Evolutionary conservation across 2,329 filamentous ascomycete genomes (phyloP).

Genomic region (Neonectria hederae): DNA sequence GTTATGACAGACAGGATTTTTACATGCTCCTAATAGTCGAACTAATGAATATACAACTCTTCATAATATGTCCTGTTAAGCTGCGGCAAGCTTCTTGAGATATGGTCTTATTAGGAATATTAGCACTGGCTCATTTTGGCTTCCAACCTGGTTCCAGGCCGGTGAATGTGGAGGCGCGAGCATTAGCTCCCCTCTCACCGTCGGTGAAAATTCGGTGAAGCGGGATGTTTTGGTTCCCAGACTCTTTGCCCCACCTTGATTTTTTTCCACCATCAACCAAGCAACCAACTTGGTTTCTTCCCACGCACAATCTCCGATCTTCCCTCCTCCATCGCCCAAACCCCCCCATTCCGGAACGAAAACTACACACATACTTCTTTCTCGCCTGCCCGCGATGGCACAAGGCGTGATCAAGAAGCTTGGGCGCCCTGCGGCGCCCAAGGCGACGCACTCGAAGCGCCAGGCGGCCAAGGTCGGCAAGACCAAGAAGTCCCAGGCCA

Average conservation of each 20-base stretch:
- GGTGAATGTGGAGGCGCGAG: not conserved
- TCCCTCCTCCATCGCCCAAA: slow-evolving; percentile 4
- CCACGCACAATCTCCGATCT: slow-evolving; percentile 45
- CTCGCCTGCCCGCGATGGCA: slow-evolving; percentile 53
- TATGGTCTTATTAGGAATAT: not conserved
- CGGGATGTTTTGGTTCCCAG: slow-evolving; percentile 5
- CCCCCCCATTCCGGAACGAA: not conserved
- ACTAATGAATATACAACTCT: slow-evolving; percentile 12
- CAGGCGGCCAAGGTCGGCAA: slow-evolving; percentile 60
- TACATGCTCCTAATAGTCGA: slow-evolving; percentile 1
- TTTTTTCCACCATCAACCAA: slow-evolving; percentile 28
- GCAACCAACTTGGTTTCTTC: slow-evolving; percentile 54
- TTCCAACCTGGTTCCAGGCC: too few relatives aligned
- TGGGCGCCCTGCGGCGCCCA: slow-evolving; percentile 51
- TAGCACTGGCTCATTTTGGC: too few relatives aligned
- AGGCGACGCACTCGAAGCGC: slow-evolving; percentile 53
- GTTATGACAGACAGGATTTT: slow-evolving; percentile 24
- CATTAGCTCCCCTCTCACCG: not conserved
- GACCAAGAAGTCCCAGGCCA: slow-evolving; percentile 56
- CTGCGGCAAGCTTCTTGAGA: not conserved
- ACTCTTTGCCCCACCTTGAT: slow-evolving; percentile 30
- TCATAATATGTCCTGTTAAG: not conserved
- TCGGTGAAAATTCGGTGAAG: slow-evolving; percentile 25
- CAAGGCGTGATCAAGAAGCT: slow-evolving; percentile 64
- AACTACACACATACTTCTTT: not conserved